Evolutionary conservation across 768 basidiomycete species (phyloP).

Genomic region (Cyclocybe aegerita): DNA sequence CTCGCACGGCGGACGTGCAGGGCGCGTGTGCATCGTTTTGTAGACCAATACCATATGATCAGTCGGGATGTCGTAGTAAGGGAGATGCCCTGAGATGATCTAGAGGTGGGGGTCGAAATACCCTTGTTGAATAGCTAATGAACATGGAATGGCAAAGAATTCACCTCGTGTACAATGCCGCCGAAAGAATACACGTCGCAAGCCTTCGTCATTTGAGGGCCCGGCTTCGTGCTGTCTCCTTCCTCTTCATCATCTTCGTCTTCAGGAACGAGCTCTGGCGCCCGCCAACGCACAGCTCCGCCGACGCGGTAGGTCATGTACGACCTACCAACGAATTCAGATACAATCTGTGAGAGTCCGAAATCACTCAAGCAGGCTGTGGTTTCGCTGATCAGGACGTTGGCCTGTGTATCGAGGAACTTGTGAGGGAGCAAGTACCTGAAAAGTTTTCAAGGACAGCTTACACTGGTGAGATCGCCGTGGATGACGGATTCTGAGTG

Average conservation of each 20-base stretch:
- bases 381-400: slow-evolving; percentile 1
- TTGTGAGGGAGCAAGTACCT: not conserved
- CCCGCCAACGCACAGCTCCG: not conserved
- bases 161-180: not conserved
- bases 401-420: not conserved
- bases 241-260: not conserved
- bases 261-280: not conserved
- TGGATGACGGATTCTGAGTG: not conserved
- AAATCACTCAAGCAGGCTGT: not conserved
- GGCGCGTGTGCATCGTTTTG: not conserved
- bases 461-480: slow-evolving; percentile 1
- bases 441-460: not conserved
- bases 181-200: slow-evolving; percentile 3
- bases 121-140: not conserved
- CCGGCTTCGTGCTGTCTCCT: not conserved
- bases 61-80: not conserved
- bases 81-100: not conserved
- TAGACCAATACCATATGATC: not conserved
- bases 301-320: not conserved
- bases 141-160: not conserved
- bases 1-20: not conserved
- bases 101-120: not conserved
- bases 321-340: not conserved
- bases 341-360: slow-evolving; percentile 1
- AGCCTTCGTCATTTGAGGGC: not conserved